These are phyloP conservation scores for Mycena alexandri DNA, from an alignment of 768 basidiomycete genomes.

Conservation along the genomic window DNA sequence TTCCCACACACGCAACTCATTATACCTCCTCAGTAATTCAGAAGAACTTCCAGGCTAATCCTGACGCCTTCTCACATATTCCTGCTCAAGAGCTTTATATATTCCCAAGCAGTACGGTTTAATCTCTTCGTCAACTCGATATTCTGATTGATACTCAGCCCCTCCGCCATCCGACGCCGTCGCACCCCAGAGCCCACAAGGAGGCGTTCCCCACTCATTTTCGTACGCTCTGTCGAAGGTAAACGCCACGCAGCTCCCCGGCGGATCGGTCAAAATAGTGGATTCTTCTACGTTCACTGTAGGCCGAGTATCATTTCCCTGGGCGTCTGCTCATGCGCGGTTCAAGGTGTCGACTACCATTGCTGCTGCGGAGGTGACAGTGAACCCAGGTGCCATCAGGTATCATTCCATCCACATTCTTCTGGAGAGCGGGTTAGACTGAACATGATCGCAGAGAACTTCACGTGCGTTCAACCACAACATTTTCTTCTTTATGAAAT, in stretches of 20 bases:
- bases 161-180: constrained; percentile 51
- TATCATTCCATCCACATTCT: constrained; percentile 30
- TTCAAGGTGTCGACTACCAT: constrained; percentile 60
- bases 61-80: constrained; percentile 56
- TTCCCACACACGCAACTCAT: background rate
- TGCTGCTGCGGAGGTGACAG: constrained; percentile 68
- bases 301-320: background rate
- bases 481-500: background rate
- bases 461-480: constrained; percentile 54
- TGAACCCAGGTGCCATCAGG: constrained; percentile 70
- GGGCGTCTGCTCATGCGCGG: background rate
- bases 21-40: constrained; percentile 52
- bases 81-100: constrained; percentile 64
- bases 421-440: background rate
- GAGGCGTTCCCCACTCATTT: constrained; percentile 58
- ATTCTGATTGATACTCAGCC: constrained; percentile 36
- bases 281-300: constrained; percentile 63
- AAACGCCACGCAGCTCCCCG: constrained; percentile 56
- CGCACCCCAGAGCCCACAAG: constrained; percentile 58
- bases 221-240: constrained; percentile 63
- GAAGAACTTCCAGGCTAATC: constrained; percentile 62
- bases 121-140: background rate
- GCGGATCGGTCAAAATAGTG: constrained; percentile 64
- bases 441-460: constrained; percentile 57
- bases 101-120: constrained; percentile 57